Evolutionary conservation across 805 yeast genomes (phyloP), one percentile per base, ranked within the genome.

Genomic region (Candida vartiovaarae): DNA sequence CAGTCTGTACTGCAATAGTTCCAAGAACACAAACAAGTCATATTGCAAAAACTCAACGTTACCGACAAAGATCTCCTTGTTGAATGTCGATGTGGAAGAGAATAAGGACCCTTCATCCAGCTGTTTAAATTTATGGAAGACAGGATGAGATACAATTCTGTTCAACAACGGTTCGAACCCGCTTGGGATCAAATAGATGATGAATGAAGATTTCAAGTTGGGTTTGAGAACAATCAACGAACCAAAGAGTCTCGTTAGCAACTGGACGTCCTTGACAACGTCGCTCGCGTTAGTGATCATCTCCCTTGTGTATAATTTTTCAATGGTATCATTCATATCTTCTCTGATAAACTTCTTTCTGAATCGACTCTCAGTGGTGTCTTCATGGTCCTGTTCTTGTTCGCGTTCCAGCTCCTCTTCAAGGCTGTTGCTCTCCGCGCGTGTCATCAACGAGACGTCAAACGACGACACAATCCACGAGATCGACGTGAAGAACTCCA

Each of bases 1-100:
- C 35, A 84, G 61, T 75, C 84, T 75, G 53, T 80, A 82, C 1
- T 88, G 78, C 47, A 79, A 72, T 8, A 83, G 55, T 49, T 84
- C 87, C 45, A 82, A 68, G 46, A 80, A 74, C 1, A 81, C 56
- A 36, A 65, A 68, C 2, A 83, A 56, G 30, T 64, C 63, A 30
- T 55, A 48, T 47, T 57, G 56, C n/a, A 57, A 35, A 38, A 62
- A 44, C 24, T 34, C 38, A 9, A 34, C n/a, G 9, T 45, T 40
- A 4, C 28, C 36, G 2, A 42, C 41, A 11, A 45, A 35, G 27
- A 51, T 32, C 2, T 39, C 36, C 5, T 46, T 24, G 45, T 61
- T 63, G 0, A 60, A 35, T 2, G 25, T 26, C 0, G 23, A 1
- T 6, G 32, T 8, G 4, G 34, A 43, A 8, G 31, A 27, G 32